Conservation (phyloP, 2,329 filamentous ascomycete genomes). For the Pleomassaria siparia region DNA sequence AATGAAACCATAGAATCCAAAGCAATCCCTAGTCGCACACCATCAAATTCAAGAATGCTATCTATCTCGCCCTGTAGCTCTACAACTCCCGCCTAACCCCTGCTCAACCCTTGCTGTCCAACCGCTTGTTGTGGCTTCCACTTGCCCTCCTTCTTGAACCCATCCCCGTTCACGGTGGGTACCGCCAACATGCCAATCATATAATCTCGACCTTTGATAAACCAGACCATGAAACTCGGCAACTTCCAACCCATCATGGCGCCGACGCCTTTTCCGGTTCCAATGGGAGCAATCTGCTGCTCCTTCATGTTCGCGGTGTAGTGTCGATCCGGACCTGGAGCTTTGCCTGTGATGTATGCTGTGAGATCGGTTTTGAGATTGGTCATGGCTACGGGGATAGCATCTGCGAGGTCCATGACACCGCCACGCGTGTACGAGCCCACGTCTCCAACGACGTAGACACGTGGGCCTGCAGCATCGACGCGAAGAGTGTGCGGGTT, state of each 20-base stretch:
- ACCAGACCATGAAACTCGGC: constrained; percentile 45
- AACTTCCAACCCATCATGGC: constrained; percentile 41
- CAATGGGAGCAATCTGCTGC: constrained; percentile 39
- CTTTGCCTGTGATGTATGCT: constrained; percentile 27
- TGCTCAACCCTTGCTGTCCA: constrained; percentile 18
- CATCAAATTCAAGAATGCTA: too few relatives aligned
- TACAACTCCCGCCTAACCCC: background rate
- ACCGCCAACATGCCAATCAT: constrained; percentile 33
- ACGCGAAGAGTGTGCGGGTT: constrained; percentile 54
- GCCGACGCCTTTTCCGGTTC: constrained; percentile 41
- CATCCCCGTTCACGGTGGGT: constrained; percentile 29
- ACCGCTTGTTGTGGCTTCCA: constrained; percentile 27
- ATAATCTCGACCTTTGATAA: constrained; percentile 49
- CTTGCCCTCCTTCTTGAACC: constrained; percentile 40
- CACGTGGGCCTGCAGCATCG: constrained; percentile 45
- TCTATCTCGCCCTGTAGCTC: too few relatives aligned
- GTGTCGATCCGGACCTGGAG: constrained; percentile 31
- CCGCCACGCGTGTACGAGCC: constrained; percentile 49
- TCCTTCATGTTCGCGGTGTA: constrained; percentile 37
- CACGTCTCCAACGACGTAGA: constrained; percentile 55
- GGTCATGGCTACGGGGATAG: constrained; percentile 47
- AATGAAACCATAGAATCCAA: too few relatives aligned
- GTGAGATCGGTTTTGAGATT: constrained; percentile 53
- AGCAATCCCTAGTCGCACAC: too few relatives aligned
- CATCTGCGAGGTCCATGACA: constrained; percentile 45